Evolutionary conservation across 169 alveolate genomes (phyloP), one percentile per base, ranked within the genome.

Genomic region (Eimeria tenella): DNA sequence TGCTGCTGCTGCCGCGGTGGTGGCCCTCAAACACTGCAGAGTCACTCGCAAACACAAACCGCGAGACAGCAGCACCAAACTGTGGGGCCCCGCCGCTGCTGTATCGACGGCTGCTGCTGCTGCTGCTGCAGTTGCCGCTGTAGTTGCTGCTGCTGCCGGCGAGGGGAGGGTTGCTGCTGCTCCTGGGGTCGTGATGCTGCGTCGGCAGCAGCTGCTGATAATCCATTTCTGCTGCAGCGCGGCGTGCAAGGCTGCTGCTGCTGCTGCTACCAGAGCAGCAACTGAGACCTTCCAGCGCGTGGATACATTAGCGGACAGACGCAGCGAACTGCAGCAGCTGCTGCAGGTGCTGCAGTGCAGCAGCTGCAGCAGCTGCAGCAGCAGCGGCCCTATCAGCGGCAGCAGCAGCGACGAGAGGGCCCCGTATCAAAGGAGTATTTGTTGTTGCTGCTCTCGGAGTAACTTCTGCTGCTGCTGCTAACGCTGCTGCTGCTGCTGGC

Each of bases 341-440:
- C 75, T 13, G 21, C 3, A 65, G 21, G 31, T n/a, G 75, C 75
- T 65, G 75, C 75, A n/a, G 75, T 31, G 23, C 75, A n/a, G 75
- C 75, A 65, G 75, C 75, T n/a, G 23, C 75, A 65, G 75, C 75
- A 58, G 68, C 68, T 13, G 68, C 68, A 65, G 75, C 75, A 65
- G 75, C 75, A 13, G 75, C 75, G 8, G 31, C 31, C 11, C 49
- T 31, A 7, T 21, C 75, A n/a, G 75, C 75, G 42, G 42, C 75
- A 65, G 75, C 75, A 65, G 42, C 75, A 65, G 75, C 75, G 21
- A 65, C 42, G 42, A 31, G 42, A 0, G 42, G 42, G 42, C 42
- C 2, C 42, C 42, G 42, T 31, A 31, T 31, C 42, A 31, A 31
- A 31, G 42, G 75, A n/a, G 19, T 65, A 19, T 19, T 1, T 65